Evolutionary conservation across 495 filamentous ascomycete genomes (phyloP).

Genomic region (Aspergillus campestris): DNA sequence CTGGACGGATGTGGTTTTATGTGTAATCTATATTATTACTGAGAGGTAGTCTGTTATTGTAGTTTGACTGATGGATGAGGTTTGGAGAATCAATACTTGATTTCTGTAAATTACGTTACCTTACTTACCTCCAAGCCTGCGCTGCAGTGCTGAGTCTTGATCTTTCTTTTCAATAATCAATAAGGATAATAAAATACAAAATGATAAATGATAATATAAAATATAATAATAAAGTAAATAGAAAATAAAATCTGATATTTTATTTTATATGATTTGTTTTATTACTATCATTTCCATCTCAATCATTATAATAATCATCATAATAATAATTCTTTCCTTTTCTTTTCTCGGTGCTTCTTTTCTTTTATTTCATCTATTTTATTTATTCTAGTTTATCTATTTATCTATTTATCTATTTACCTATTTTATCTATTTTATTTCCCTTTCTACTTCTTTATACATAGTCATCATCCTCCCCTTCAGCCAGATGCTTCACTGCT

Average conservation of each 20-base stretch:
- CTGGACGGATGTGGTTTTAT: too few species aligned
- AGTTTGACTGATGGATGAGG: too few species aligned
- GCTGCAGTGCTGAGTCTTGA: too few species aligned
- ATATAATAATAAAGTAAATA: too few species aligned
- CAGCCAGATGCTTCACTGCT: constrained; percentile 1
- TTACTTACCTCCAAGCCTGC: too few species aligned
- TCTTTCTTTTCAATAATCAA: too few species aligned
- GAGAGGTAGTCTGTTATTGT: too few species aligned
- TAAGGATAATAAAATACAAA: too few species aligned
- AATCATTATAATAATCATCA: constrained; percentile 3
- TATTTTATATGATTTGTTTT: constrained; percentile 4
- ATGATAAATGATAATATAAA: too few species aligned
- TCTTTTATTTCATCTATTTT: constrained; percentile 7
- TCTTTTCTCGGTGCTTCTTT: constrained; percentile 1
- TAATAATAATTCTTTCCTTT: constrained; percentile 2
- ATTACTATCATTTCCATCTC: not conserved
- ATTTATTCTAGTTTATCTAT: constrained; percentile 4
- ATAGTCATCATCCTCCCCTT: not conserved
- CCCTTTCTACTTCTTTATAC: not conserved
- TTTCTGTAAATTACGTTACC: too few species aligned
- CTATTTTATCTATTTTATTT: not conserved
- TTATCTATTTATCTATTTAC: not conserved
- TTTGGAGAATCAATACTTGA: too few species aligned
- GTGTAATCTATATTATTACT: too few species aligned
- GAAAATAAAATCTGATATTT: not conserved